These are phyloP conservation scores for Aspergillus chevalieri DNA, from an alignment of 2,329 filamentous ascomycete genomes.

Conservation along the genomic window DNA sequence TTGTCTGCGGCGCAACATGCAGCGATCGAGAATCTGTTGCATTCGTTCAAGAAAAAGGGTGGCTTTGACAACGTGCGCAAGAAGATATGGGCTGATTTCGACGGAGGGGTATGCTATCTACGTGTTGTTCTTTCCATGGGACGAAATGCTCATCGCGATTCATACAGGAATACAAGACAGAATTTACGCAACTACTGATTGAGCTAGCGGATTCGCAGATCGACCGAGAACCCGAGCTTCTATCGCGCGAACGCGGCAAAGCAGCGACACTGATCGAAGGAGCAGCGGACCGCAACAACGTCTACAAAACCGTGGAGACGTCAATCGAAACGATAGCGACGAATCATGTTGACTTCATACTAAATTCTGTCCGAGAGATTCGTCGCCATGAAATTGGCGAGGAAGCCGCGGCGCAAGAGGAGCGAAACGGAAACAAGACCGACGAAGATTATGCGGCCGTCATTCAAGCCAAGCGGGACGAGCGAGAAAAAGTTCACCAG, in stretches of 20 bases:
- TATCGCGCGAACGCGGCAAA: conserved; percentile 56
- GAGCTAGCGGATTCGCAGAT: conserved; percentile 56
- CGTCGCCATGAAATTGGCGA: conserved; percentile 54
- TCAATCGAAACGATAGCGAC: conserved; percentile 51
- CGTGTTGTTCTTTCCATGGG: conserved; percentile 1
- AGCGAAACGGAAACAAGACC: conserved; percentile 50
- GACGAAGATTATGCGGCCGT: conserved; percentile 56
- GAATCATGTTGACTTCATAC: conserved; percentile 48
- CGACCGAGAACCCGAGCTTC: conserved; percentile 54
- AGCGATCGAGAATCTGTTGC: conserved; percentile 55
- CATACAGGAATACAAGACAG: conserved; percentile 46
- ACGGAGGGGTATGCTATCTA: conserved; percentile 42
- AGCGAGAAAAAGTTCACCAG: conserved; percentile 46
- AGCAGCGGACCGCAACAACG: conserved; percentile 56
- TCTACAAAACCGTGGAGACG: conserved; percentile 54
- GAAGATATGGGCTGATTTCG: conserved; percentile 54
- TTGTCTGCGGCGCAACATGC: conserved; percentile 53
- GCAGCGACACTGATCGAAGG: conserved; percentile 60
- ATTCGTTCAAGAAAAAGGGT: conserved; percentile 62
- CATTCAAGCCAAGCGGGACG: conserved; percentile 46
- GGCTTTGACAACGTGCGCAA: conserved; percentile 59
- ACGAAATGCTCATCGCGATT: conserved; percentile 8
- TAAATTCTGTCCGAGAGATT: conserved; percentile 52
- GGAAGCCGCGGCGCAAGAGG: conserved; percentile 50
- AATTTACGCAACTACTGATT: conserved; percentile 48